Base-by-base conservation (phyloP, 352 stramenopile genomes). In the Globisporangium mamillatum region DNA sequence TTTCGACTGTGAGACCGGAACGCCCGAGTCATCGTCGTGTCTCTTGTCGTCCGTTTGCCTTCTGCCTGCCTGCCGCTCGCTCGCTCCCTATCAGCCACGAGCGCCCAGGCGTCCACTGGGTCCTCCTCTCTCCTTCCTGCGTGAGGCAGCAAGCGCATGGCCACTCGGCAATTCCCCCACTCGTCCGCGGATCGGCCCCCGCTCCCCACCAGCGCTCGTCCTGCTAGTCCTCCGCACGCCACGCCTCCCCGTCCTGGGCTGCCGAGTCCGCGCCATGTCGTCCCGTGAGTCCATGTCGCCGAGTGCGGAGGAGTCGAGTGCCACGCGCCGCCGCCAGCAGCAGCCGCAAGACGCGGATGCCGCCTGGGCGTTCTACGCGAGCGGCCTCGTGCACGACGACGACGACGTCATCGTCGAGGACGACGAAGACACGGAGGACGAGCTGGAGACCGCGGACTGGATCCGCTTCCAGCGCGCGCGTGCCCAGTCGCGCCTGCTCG, bases 391-490 rank as follows among this genome's bases (percentile, higher is more conserved):
- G 64, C 70, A 85, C 55, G 75, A 87, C 58, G 75, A 87, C 58
- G 75, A 75, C 5, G 60, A 62, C 34, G 76, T 24, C 54, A 60
- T 46, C 52, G 66, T 25, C 38, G 77, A 77, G 9, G 66, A 72
- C 36, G 73, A 69, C 57, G 77, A 84, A 75, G 82, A 91, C 73
- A 84, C 82, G 44, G 81, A 88, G 56, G 81, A 84, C 61, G 80
- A 89, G 64, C 63, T 76, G 53, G 77, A 87, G 67, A 84, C 78
- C 24, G 74, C 79, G 54, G 76, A 82, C 46, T 89, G 77, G 76
- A 81, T 84, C 60, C 70, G 75, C 54, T 85, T 85, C 73, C 76
- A 89, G 78, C 80, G 80, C 60, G 77, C 77, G 76, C 78, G 80
- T 53, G 70, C 76, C 36, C 75, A 84, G 46, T 76, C 67, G 72